A percentile compares a stretch with the other conserved stretches of the same genome.
Conservation (phyloP, 176 grass and related monocot genomes). For the Triticum urartu region DNA sequence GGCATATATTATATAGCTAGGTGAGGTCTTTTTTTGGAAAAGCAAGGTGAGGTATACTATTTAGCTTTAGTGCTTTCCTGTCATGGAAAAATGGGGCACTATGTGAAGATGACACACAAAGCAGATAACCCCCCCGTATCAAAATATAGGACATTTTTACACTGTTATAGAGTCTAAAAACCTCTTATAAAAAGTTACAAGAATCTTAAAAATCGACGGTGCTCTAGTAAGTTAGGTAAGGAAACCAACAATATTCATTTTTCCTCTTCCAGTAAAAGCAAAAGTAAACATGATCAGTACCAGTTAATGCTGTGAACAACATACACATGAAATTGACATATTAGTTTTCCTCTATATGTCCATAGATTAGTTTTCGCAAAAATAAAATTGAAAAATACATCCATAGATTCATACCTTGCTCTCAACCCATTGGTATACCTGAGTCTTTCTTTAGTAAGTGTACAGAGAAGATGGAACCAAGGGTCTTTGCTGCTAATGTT, state of each 20-base stretch:
- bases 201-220: not conserved
- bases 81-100: not conserved
- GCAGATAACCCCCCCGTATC: not conserved
- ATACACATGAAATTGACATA: too few species aligned
- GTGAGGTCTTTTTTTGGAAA: not conserved
- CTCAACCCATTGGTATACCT: accelerated
- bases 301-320: too few species aligned
- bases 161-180: too few species aligned
- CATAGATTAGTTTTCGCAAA: too few species aligned
- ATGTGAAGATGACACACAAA: not conserved
- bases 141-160: too few species aligned
- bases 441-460: not conserved
- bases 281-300: not conserved
- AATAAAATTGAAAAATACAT: not conserved
- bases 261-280: not conserved
- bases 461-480: not conserved
- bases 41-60: not conserved
- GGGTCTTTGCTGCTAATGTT: not conserved
- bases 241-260: not conserved
- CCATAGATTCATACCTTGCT: not conserved
- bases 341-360: too few species aligned
- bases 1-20: not conserved
- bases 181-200: too few species aligned
- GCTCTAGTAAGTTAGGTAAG: not conserved
- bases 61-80: not conserved